Percentiles rank a stretch among this genome's conserved stretches.
Conservation (phyloP, 805 yeast species). For the Kuraishia ogatae region DNA sequence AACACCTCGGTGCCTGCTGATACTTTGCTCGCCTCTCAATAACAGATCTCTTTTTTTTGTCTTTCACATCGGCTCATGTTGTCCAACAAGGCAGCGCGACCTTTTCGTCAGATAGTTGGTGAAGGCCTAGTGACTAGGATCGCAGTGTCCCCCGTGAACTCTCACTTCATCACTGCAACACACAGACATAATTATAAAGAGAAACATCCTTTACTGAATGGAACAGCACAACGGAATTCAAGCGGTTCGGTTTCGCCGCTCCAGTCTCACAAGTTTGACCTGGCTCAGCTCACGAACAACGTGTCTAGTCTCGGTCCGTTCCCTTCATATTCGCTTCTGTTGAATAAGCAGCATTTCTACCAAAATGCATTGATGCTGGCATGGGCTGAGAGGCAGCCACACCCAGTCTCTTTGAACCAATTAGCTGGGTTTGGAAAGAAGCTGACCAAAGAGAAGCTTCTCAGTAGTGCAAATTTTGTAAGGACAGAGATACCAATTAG, state of each 20-base stretch:
- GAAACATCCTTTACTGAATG: not conserved
- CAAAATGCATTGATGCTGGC: conserved; percentile 63
- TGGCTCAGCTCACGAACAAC: conserved; percentile 1
- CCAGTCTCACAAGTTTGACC: not conserved
- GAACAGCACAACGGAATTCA: not conserved
- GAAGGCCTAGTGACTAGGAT: not conserved
- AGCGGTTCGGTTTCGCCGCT: not conserved
- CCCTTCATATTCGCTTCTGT: conserved; percentile 6
- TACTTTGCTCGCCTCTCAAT: too few relatives aligned
- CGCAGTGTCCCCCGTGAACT: not conserved
- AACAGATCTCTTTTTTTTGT: too few relatives aligned
- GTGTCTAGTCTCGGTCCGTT: conserved; percentile 4
- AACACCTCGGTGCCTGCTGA: too few relatives aligned
- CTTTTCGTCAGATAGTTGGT: not conserved
- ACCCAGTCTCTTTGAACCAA: conserved; percentile 86
- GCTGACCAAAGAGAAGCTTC: conserved; percentile 65
- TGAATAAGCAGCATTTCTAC: conserved; percentile 68
- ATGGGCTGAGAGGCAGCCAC: conserved; percentile 61
- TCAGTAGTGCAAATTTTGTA: conserved; percentile 83
- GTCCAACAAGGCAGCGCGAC: not conserved
- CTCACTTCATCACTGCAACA: not conserved
- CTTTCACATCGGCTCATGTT: not conserved
- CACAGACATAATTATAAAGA: not conserved
- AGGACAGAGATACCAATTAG: conserved; percentile 78
- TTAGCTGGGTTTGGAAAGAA: conserved; percentile 83